Conservation (phyloP, 495 filamentous ascomycete species). For the Tuber magnatum region DNA sequence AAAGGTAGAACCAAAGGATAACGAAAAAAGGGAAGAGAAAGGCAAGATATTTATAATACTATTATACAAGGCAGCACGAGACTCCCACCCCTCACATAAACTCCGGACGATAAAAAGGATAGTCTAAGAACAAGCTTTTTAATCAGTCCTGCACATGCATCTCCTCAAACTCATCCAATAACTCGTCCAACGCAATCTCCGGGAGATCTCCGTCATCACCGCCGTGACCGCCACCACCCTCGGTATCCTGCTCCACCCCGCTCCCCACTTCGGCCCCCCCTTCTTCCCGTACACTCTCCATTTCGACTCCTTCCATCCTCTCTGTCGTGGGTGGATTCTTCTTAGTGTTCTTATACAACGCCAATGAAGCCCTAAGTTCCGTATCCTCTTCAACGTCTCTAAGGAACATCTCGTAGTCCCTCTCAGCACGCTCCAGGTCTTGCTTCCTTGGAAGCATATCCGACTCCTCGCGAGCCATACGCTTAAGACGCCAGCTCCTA, state of each 20-base stretch:
- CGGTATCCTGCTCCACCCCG: conserved; percentile 58
- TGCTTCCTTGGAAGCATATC: conserved; percentile 69
- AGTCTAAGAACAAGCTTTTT: background rate
- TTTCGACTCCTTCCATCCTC: conserved; percentile 46
- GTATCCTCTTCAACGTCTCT: conserved; percentile 92
- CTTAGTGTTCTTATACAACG: conserved; percentile 69
- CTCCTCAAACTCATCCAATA: conserved; percentile 86
- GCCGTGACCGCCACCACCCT: conserved; percentile 51
- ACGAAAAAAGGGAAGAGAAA: background rate
- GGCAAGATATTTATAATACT: too few relatives aligned
- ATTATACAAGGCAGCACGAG: background rate
- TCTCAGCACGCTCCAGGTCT: conserved; percentile 75
- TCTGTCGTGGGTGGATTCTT: conserved; percentile 41
- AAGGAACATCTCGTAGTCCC: conserved; percentile 95
- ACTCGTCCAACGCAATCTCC: conserved; percentile 70
- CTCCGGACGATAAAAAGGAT: background rate
- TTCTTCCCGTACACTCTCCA: conserved; percentile 16
- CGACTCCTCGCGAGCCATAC: conserved; percentile 81
- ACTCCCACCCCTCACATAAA: background rate
- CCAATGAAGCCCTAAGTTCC: conserved; percentile 73
- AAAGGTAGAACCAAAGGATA: background rate
- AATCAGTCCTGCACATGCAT: conserved; percentile 55
- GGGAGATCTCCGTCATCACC: conserved; percentile 58
- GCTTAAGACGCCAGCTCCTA: conserved; percentile 86
- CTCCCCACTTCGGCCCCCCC: conserved; percentile 44